A percentile compares a stretch with the other conserved stretches of the same genome.
These are phyloP conservation scores for Dysphania ambrosioides DNA, from an alignment of 148 eudicot genomes.

Conservation along the genomic window DNA sequence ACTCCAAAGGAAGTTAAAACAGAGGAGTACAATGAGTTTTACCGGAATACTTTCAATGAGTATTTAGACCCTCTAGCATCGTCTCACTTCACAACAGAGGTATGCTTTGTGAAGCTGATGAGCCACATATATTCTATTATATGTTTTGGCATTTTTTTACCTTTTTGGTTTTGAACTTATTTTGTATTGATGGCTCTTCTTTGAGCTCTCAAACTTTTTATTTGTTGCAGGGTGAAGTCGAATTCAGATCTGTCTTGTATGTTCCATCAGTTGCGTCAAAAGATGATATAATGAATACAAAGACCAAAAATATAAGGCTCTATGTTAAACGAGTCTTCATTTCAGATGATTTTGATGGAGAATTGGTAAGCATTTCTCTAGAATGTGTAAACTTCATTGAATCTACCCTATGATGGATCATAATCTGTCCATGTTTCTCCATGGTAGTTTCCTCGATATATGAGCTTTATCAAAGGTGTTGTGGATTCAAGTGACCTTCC, in stretches of 20 bases:
- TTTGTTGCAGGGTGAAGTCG: slow-evolving; percentile 86
- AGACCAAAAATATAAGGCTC: slow-evolving; percentile 92
- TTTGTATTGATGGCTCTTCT: not conserved
- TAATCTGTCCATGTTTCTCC: slow-evolving; percentile 4
- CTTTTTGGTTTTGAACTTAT: not conserved
- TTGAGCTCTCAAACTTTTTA: slow-evolving; percentile 1
- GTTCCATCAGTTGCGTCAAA: slow-evolving; percentile 78
- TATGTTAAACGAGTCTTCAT: slow-evolving; percentile 96
- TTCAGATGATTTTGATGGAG: slow-evolving; percentile 98
- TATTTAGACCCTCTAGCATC: slow-evolving; percentile 91
- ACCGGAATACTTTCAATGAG: slow-evolving; percentile 80
- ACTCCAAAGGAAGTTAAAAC: slow-evolving; percentile 86
- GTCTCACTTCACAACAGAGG: slow-evolving; percentile 98
- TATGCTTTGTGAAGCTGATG: slow-evolving; percentile 13
- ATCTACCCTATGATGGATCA: not conserved
- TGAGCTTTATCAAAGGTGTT: slow-evolving; percentile 92
- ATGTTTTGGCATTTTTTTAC: not conserved
- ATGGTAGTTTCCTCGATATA: slow-evolving; percentile 77
- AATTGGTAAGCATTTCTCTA: slow-evolving; percentile 52
- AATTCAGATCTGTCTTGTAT: slow-evolving; percentile 80
- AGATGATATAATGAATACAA: slow-evolving; percentile 66
- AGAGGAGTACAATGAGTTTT: slow-evolving; percentile 89
- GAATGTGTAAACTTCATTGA: slow-evolving; percentile 6
- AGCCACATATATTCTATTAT: not conserved
- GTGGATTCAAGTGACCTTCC: slow-evolving; percentile 98